These are phyloP conservation scores for Kuraishia capsulata DNA, from an alignment of 805 yeast species.

Conservation along the genomic window DNA sequence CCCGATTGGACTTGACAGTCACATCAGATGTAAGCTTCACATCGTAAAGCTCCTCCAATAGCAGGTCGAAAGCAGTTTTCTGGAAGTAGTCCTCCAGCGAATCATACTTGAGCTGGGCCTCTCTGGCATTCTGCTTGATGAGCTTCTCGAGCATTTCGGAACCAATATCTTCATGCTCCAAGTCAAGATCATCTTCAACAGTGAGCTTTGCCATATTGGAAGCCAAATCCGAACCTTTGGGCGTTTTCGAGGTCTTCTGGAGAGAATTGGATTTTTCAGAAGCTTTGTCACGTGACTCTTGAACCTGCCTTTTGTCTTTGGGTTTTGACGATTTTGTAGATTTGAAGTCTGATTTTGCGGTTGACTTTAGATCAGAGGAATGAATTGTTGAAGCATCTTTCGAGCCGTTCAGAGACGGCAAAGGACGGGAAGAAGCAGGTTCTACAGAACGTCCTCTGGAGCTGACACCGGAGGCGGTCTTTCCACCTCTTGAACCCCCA, in stretches of 20 bases:
- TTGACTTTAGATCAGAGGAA: too few species aligned
- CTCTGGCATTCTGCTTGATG: constrained; percentile 1
- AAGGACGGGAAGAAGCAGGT: too few species aligned
- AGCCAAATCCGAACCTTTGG: neutral
- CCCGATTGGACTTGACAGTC: constrained; percentile 37
- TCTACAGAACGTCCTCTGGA: too few species aligned
- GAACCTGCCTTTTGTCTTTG: neutral
- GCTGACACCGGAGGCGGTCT: too few species aligned
- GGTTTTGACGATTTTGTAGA: neutral
- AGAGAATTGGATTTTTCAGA: neutral
- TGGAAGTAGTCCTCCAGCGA: constrained; percentile 42
- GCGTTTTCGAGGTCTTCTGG: neutral
- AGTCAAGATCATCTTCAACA: neutral
- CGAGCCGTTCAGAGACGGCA: too few species aligned
- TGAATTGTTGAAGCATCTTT: too few species aligned
- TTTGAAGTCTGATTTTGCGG: neutral
- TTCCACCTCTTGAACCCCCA: neutral
- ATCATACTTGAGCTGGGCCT: constrained; percentile 26
- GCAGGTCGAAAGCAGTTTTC: constrained; percentile 53
- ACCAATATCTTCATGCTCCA: neutral
- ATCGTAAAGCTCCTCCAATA: constrained; percentile 50
- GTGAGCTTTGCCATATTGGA: neutral
- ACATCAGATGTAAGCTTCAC: constrained; percentile 37
- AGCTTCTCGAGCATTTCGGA: neutral
- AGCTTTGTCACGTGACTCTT: neutral